A percentile compares a stretch with the other conserved stretches of the same genome.
Evolutionary conservation across 2,329 filamentous ascomycete species (phyloP).

Genomic region (Penicillium psychrosexuale): DNA sequence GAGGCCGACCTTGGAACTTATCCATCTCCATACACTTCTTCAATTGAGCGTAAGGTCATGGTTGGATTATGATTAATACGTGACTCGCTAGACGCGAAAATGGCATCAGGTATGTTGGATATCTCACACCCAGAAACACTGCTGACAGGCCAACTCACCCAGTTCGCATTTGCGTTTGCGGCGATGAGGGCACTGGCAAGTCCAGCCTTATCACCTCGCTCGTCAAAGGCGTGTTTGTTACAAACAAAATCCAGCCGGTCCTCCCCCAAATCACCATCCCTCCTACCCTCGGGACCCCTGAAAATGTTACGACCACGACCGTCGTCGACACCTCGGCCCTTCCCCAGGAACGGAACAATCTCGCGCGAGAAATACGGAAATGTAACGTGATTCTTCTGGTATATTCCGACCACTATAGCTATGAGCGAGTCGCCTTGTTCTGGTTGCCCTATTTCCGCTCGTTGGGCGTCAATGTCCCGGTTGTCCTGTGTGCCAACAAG

Average conservation of each 20-base stretch:
- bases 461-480: constrained; percentile 95
- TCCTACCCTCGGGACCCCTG: constrained; percentile 85
- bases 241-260: constrained; percentile 90
- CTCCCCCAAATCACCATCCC: constrained; percentile 94
- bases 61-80: background rate
- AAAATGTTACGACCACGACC: constrained; percentile 88
- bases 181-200: constrained; percentile 93
- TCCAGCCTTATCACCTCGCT: constrained; percentile 90
- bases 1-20: background rate
- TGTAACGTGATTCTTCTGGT: constrained; percentile 95
- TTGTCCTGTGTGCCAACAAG: constrained; percentile 96
- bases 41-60: background rate
- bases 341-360: constrained; percentile 83
- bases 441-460: constrained; percentile 99
- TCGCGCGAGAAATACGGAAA: constrained; percentile 93
- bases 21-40: background rate
- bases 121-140: background rate
- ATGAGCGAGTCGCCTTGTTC: constrained; percentile 92
- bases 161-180: constrained; percentile 94
- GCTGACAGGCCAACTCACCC: constrained; percentile 10
- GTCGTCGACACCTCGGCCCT: constrained; percentile 96
- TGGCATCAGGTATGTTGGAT: constrained; percentile 8
- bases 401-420: constrained; percentile 98
- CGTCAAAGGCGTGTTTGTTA: constrained; percentile 95
- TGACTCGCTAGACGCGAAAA: constrained; percentile 4